phyloP scores from a whole-genome alignment of 805 yeast species.

The Helenozyma rhizophorensis region DNA sequence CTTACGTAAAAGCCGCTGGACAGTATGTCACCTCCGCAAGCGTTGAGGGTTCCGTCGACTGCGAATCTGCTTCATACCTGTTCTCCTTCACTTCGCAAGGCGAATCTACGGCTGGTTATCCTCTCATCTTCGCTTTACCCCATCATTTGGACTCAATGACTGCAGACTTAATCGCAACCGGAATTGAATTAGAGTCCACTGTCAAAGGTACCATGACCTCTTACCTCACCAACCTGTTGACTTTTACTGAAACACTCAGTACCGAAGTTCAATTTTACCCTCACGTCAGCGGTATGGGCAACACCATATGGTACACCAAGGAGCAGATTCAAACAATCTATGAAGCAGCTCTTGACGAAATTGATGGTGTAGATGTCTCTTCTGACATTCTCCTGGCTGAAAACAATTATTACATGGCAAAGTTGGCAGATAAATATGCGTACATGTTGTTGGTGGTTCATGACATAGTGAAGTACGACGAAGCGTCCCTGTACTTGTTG shows the following conservation, averaged over 20 bases:
- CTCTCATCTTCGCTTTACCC: constrained; percentile 61
- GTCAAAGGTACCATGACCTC: constrained; percentile 52
- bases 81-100: constrained; percentile 51
- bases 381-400: constrained; percentile 30
- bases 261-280: constrained; percentile 42
- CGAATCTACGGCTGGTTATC: constrained; percentile 41
- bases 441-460: constrained; percentile 49
- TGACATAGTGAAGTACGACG: constrained; percentile 43
- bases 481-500: constrained; percentile 32
- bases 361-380: constrained; percentile 40
- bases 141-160: constrained; percentile 54
- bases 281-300: constrained; percentile 33
- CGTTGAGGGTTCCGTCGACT: constrained; percentile 45
- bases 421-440: constrained; percentile 40
- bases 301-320: constrained; percentile 33
- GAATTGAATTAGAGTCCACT: constrained; percentile 45
- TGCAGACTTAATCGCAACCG: constrained; percentile 27
- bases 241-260: constrained; percentile 36
- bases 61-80: constrained; percentile 44
- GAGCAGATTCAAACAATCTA: constrained; percentile 43
- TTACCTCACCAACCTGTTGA: constrained; percentile 36
- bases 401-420: constrained; percentile 51
- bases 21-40: constrained; percentile 50
- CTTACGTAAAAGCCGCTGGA: constrained; percentile 68
- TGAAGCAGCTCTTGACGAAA: constrained; percentile 42